Conservation (phyloP, 2,329 filamentous ascomycete species). For the Cercospora canescens region DNA sequence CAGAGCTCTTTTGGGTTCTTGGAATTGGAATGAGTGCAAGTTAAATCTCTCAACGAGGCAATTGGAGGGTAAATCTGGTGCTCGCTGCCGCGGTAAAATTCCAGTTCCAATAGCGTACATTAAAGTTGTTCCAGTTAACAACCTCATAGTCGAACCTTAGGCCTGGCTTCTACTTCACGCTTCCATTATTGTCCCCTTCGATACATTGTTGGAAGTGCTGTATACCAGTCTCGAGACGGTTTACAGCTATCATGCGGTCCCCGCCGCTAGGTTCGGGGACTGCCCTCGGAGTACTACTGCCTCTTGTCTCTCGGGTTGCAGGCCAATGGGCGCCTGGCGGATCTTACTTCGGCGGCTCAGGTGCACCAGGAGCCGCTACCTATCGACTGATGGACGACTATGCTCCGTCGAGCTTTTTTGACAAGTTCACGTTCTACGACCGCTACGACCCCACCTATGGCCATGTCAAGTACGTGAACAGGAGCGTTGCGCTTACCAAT, state of each 20-base stretch:
- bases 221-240: not conserved
- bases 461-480: constrained; percentile 45
- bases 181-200: not conserved
- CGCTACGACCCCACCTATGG: constrained; percentile 35
- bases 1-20: too few relatives aligned
- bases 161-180: not conserved
- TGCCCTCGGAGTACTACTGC: constrained; percentile 20
- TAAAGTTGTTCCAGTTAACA: too few relatives aligned
- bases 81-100: too few relatives aligned
- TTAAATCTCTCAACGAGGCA: too few relatives aligned
- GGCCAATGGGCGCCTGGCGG: constrained; percentile 33
- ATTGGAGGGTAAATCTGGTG: too few relatives aligned
- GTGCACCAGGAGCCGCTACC: constrained; percentile 29
- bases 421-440: constrained; percentile 39
- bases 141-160: too few relatives aligned
- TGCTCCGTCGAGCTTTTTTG: constrained; percentile 33
- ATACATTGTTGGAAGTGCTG: not conserved
- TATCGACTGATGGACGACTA: constrained; percentile 37
- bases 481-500: constrained; percentile 36
- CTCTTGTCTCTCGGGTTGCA: constrained; percentile 18
- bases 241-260: constrained; percentile 25
- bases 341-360: constrained; percentile 29
- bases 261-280: constrained; percentile 29
- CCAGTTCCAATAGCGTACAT: too few relatives aligned
- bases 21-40: too few relatives aligned